phyloP scores from a whole-genome alignment of 176 grass and related monocot species.

The Ensete glaucum region DNA sequence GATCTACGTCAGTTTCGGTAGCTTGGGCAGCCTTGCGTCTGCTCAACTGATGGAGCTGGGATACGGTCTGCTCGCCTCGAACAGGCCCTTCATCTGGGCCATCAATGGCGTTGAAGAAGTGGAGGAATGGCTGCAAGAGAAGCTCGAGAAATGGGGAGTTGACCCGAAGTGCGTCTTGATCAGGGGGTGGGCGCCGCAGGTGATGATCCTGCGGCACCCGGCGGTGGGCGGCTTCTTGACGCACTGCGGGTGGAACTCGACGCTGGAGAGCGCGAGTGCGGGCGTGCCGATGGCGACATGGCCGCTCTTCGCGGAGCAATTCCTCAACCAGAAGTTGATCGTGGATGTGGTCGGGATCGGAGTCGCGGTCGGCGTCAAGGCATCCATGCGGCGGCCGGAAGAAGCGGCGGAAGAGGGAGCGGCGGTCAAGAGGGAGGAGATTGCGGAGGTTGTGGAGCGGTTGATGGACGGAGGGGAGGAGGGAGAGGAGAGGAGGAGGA shows the following conservation, averaged over 20 bases:
- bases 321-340: constrained; percentile 63
- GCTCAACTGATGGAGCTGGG: constrained; percentile 57
- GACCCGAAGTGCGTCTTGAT: constrained; percentile 28
- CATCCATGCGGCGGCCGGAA: constrained; percentile 1
- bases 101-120: constrained; percentile 28
- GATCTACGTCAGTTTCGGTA: constrained; percentile 76
- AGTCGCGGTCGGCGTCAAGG: constrained; percentile 39
- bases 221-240: constrained; percentile 60
- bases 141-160: neutral
- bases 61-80: constrained; percentile 36
- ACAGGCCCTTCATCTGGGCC: constrained; percentile 41
- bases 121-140: constrained; percentile 30
- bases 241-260: constrained; percentile 83
- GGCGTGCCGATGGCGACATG: constrained; percentile 53
- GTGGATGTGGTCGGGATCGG: constrained; percentile 53
- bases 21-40: constrained; percentile 22
- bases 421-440: neutral
- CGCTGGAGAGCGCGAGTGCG: constrained; percentile 43
- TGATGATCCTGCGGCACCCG: constrained; percentile 45
- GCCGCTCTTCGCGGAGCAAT: constrained; percentile 71
- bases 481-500: constrained; percentile 26
- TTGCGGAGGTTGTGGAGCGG: constrained; percentile 26
- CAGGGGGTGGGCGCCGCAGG: constrained; percentile 60
- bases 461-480: constrained; percentile 32
- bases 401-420: too few relatives aligned